These are phyloP conservation scores for Knoxdaviesia proteae DNA, from an alignment of 2,329 filamentous ascomycete genomes.

Conservation along the genomic window DNA sequence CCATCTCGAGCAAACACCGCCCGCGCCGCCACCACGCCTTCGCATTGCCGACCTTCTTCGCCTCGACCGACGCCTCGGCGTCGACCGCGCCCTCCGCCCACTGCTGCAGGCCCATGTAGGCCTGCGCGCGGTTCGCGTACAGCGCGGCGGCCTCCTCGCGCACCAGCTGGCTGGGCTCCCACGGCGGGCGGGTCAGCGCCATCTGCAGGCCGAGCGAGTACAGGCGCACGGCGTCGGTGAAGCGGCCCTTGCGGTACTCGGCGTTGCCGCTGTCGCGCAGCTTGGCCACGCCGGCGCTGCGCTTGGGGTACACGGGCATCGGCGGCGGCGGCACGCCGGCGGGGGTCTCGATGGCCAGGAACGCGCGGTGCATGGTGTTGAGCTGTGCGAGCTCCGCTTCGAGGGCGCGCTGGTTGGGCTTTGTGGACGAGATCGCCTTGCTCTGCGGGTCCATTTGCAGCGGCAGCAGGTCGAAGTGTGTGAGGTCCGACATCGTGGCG, in stretches of 20 bases:
- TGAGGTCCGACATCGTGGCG: conserved; percentile 33
- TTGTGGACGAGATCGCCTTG: conserved; percentile 45
- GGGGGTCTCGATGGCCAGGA: conserved; percentile 42
- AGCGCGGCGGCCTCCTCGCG: conserved; percentile 66
- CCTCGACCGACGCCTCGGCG: conserved; percentile 72
- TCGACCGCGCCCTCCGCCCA: conserved; percentile 82
- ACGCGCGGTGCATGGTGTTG: conserved; percentile 56
- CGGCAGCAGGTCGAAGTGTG: conserved; percentile 65
- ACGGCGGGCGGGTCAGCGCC: conserved; percentile 60
- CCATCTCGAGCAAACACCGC: conserved; percentile 79
- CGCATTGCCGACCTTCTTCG: conserved; percentile 66
- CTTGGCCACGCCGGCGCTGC: conserved; percentile 70
- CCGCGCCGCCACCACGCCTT: conserved; percentile 91
- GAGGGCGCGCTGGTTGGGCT: conserved; percentile 27
- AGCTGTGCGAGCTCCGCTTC: conserved; percentile 48
- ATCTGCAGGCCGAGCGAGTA: conserved; percentile 81
- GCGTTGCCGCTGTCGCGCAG: conserved; percentile 73
- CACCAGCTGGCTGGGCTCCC: conserved; percentile 72
- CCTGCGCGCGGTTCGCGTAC: conserved; percentile 76
- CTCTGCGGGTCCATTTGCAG: conserved; percentile 63
- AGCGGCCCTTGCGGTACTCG: conserved; percentile 58
- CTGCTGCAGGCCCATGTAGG: conserved; percentile 58
- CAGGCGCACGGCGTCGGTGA: conserved; percentile 55
- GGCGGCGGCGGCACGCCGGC: conserved; percentile 61
- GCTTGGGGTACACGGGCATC: conserved; percentile 81